Conservation (phyloP, 108 stramenopile genomes). For the Cyclotella atomus region DNA sequence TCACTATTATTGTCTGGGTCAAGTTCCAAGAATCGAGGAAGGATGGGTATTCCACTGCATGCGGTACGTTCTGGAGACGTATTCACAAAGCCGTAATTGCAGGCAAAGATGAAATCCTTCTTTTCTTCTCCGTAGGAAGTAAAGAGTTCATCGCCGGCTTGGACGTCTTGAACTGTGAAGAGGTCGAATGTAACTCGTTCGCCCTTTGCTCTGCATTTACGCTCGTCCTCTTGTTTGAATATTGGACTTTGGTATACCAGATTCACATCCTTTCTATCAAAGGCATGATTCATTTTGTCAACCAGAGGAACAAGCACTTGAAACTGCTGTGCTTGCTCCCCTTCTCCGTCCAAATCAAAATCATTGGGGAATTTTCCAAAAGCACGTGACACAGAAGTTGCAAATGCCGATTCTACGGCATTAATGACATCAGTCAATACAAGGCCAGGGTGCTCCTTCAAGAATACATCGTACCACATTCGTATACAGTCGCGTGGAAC, state of each 20-base stretch:
- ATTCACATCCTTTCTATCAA: slow-evolving; percentile 40
- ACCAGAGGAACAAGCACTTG: slow-evolving; percentile 43
- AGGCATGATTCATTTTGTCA: slow-evolving; percentile 48
- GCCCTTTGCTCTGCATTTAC: slow-evolving; percentile 18
- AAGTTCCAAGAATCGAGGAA: slow-evolving; percentile 37
- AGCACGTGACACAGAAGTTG: slow-evolving; percentile 33
- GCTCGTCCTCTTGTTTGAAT: slow-evolving; percentile 20
- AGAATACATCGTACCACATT: slow-evolving; percentile 32
- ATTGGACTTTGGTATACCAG: slow-evolving; percentile 42
- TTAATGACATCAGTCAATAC: slow-evolving; percentile 20
- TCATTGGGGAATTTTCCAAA: too few relatives aligned
- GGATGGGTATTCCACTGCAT: slow-evolving; percentile 36
- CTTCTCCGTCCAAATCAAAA: too few relatives aligned
- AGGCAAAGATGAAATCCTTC: slow-evolving; percentile 36
- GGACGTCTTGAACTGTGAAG: slow-evolving; percentile 21
- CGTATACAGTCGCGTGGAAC: slow-evolving; percentile 33
- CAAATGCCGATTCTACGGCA: slow-evolving; percentile 41
- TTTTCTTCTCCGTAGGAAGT: slow-evolving; percentile 46
- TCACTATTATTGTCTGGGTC: slow-evolving; percentile 13
- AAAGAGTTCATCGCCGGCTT: slow-evolving; percentile 37
- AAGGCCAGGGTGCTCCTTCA: slow-evolving; percentile 22
- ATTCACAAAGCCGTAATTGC: slow-evolving; percentile 35
- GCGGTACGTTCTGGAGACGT: slow-evolving; percentile 29
- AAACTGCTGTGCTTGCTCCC: slow-evolving; percentile 18
- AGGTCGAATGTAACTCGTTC: slow-evolving; percentile 22